Evolutionary conservation across 1,284 basidiomycete species (phyloP).

Genomic region (Cryptococcus neoformans): DNA sequence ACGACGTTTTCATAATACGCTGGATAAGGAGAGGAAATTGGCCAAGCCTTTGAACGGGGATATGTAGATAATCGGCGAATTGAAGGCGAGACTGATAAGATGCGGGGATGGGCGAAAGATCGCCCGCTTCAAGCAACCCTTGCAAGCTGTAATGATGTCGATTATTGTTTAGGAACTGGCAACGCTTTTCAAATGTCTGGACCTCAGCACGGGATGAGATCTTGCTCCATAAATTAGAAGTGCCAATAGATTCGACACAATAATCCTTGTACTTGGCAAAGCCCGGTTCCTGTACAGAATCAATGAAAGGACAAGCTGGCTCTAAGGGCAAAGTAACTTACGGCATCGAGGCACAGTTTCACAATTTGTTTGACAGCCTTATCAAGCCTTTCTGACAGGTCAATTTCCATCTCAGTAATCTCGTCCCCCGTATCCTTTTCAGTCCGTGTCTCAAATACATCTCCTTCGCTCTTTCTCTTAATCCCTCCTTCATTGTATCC

Average conservation of each 20-base stretch:
- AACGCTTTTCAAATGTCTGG: not conserved
- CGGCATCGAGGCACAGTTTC: not conserved
- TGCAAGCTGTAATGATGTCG: not conserved
- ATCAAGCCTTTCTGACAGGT: not conserved
- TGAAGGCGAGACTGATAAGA: not conserved
- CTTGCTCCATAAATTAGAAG: too few relatives aligned
- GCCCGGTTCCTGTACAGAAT: not conserved
- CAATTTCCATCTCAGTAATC: not conserved
- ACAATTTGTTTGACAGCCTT: not conserved
- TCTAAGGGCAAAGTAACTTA: not conserved
- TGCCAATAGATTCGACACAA: not conserved
- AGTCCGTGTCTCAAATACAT: not conserved
- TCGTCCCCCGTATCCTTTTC: not conserved
- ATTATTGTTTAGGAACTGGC: not conserved
- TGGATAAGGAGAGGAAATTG: slow-evolving; percentile 57
- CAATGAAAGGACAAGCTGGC: not conserved
- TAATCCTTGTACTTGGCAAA: not conserved
- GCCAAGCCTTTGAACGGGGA: slow-evolving; percentile 79
- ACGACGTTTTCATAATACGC: not conserved
- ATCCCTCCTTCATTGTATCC: slow-evolving; percentile 39
- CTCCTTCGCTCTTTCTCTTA: slow-evolving; percentile 3
- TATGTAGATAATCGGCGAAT: not conserved
- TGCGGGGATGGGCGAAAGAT: not conserved
- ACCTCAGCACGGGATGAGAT: not conserved
- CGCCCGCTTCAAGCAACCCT: not conserved